Evolutionary conservation across 2,329 filamentous ascomycete genomes (phyloP), one percentile per base, ranked within the genome.

Genomic region (Alternaria brassicae): DNA sequence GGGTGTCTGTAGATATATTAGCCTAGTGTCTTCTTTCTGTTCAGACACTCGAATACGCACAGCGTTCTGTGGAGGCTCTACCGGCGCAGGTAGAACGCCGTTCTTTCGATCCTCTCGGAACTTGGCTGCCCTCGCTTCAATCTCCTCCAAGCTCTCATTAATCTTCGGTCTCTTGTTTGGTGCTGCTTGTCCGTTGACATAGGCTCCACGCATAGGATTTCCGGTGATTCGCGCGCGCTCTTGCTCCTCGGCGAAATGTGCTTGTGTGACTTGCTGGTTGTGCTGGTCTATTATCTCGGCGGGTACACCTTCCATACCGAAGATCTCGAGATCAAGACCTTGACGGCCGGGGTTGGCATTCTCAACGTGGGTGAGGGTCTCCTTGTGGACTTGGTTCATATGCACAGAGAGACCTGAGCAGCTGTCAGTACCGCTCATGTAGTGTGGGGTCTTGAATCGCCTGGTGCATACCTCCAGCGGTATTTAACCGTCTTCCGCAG

Each of bases 341-440:
- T 92, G 88, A 63, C 95, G 89, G 72, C 94, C 94, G 0, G 91
- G 89, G 3, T 97, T 85, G 49, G 95, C 93, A 84, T 98, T 97
- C 71, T 97, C 94, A 73, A 99, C 93, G 42, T 88, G 87, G 19
- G 87, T 88, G 49, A 98, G 85, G 28, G 89, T 91, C 78, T 97
- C 93, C 79, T 99, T 99, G 83, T 99, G 95, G 47, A 99, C 95
- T 78, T 99, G 95, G 76, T 94, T 96, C 92, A 98, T 91, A 78
- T 99, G 95, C 54, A 99, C 95, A 34, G 91, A 91, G 61, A 99
- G 87, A 82, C 95, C 93, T 96, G 62, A 9, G 68, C 12, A 19
- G 21, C 6, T 30, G 62, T 74, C 53, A 65, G 61, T 37, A 53
- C 32, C 3, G 45, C 47, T 40, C 41, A 13, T 56, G 12, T 13